These are phyloP conservation scores for Alternaria viburni DNA, from an alignment of 2,329 filamentous ascomycete species.

Conservation along the genomic window DNA sequence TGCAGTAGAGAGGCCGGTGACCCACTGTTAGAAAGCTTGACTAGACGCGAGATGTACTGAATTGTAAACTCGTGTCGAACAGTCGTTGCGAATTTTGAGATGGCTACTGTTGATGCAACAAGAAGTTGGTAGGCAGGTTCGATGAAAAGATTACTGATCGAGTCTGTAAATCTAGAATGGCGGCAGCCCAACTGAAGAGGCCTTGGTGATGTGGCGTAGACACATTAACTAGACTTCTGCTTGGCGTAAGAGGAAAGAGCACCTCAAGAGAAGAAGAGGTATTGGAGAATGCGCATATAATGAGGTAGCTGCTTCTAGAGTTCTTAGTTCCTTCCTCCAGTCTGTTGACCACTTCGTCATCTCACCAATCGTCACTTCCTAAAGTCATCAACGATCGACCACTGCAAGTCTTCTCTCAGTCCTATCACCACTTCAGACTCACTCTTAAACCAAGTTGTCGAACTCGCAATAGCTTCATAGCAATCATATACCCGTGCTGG, in stretches of 20 bases:
- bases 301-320: neutral
- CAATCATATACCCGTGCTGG: neutral
- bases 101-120: neutral
- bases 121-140: neutral
- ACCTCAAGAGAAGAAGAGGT: neutral
- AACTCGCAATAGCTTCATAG: neutral
- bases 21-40: slow-evolving; percentile 4
- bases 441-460: neutral
- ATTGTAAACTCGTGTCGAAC: neutral
- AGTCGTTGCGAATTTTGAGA: neutral
- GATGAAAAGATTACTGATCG: neutral
- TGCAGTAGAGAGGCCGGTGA: slow-evolving; percentile 2
- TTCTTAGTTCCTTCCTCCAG: neutral
- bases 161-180: neutral
- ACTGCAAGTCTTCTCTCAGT: neutral
- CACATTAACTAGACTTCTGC: neutral
- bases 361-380: neutral
- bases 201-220: neutral
- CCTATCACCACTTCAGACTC: neutral
- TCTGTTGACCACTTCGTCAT: neutral
- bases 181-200: neutral
- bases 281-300: neutral
- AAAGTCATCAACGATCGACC: neutral
- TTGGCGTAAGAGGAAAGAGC: neutral
- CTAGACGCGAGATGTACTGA: neutral